These are phyloP conservation scores for Allantophomopsis lycopodina DNA, from an alignment of 2,329 filamentous ascomycete species.

Conservation along the genomic window DNA sequence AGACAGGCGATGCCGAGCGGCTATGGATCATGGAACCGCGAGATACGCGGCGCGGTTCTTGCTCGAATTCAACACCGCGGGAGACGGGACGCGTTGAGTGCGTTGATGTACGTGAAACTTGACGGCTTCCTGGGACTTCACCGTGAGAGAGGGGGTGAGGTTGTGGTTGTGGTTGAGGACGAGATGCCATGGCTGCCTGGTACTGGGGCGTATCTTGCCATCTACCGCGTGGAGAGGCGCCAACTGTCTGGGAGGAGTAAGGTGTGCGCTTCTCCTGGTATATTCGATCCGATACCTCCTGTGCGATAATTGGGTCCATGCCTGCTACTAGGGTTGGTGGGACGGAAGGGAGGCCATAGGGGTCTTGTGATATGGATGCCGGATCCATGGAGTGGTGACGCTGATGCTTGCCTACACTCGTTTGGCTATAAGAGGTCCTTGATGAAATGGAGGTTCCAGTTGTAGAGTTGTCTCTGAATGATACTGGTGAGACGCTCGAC, in stretches of 20 bases:
- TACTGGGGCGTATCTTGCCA: constrained; percentile 13
- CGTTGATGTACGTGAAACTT: constrained; percentile 7
- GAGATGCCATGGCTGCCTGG: constrained; percentile 3
- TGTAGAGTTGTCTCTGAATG: constrained; percentile 10
- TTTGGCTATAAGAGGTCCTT: constrained; percentile 11
- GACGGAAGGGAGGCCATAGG: constrained; percentile 30
- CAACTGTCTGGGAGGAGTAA: constrained; percentile 21
- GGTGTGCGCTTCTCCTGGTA: constrained; percentile 39
- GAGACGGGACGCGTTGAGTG: constrained; percentile 21
- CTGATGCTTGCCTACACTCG: constrained; percentile 9
- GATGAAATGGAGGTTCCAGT: constrained; percentile 11
- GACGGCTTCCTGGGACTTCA: constrained; percentile 6
- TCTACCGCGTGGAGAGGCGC: constrained; percentile 26
- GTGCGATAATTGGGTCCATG: constrained; percentile 38
- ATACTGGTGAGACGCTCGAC: constrained; percentile 10
- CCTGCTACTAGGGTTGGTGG: constrained; percentile 48
- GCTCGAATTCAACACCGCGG: constrained; percentile 28
- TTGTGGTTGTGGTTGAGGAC: constrained; percentile 2
- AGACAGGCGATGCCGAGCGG: constrained; percentile 1
- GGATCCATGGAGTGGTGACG: constrained; percentile 11
- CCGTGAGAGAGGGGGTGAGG: constrained; percentile 13
- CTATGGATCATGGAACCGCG: constrained; percentile 1
- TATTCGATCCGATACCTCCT: constrained; percentile 43
- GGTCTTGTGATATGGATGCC: constrained; percentile 4
- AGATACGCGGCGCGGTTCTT: constrained; percentile 14